phyloP scores from a whole-genome alignment of 1,284 basidiomycete species.

The Pseudozyma sp. region DNA sequence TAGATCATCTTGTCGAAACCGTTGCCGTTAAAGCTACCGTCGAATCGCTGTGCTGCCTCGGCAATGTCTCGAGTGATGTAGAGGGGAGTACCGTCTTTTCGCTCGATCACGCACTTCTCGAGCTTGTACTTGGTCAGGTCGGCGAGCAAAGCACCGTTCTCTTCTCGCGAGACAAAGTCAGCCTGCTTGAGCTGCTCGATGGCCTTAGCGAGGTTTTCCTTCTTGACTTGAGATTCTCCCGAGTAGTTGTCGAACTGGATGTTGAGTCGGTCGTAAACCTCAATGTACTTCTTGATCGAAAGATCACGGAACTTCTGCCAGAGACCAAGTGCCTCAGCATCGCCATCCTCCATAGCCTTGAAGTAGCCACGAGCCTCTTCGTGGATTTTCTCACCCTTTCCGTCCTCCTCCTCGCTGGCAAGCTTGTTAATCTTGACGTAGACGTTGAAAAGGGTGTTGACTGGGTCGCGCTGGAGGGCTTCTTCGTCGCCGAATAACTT shows the following conservation, averaged over 20 bases:
- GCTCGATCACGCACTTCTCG: slow-evolving; percentile 91
- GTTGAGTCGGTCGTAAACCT: slow-evolving; percentile 90
- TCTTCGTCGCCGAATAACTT: slow-evolving; percentile 89
- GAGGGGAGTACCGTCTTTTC: slow-evolving; percentile 94
- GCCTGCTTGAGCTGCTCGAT: slow-evolving; percentile 47
- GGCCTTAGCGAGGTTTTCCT: slow-evolving; percentile 78
- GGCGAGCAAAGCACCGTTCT: slow-evolving; percentile 65
- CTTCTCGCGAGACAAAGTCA: slow-evolving; percentile 54
- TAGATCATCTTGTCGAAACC: slow-evolving; percentile 97
- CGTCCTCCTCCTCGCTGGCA: slow-evolving; percentile 74
- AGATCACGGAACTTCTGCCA: slow-evolving; percentile 94
- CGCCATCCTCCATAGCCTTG: slow-evolving; percentile 91
- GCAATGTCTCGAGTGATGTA: slow-evolving; percentile 99
- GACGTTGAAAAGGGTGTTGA: slow-evolving; percentile 93
- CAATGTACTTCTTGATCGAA: slow-evolving; percentile 89
- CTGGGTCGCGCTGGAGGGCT: slow-evolving; percentile 85
- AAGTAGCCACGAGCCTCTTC: slow-evolving; percentile 88
- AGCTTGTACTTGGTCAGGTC: slow-evolving; percentile 71
- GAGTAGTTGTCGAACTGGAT: slow-evolving; percentile 93
- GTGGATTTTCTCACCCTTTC: slow-evolving; percentile 77
- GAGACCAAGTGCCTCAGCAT: slow-evolving; percentile 82
- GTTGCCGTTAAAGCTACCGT: slow-evolving; percentile 68
- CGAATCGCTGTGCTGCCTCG: slow-evolving; percentile 90
- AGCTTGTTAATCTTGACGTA: slow-evolving; percentile 95
- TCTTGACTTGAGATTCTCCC: slow-evolving; percentile 89